Base-by-base conservation (phyloP, 345 rosid species). In the Euphorbia lathyris region DNA sequence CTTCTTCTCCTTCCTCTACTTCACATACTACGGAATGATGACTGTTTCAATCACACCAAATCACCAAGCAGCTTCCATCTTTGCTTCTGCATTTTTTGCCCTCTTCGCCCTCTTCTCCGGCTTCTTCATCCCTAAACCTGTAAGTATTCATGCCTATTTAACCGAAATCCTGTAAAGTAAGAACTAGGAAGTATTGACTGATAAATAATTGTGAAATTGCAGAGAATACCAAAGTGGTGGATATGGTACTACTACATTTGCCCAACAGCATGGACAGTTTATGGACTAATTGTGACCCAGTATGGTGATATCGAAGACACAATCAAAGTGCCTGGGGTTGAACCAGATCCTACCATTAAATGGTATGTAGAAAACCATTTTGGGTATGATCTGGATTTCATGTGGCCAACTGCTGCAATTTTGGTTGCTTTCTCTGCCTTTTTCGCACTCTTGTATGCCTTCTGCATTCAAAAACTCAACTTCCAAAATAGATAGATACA, bases 91-190 rank as follows among this genome's bases (percentile, higher is more conserved):
- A 66, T 19, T 62, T 40, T 80, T 72, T 52, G 27, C 83, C 0
- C 16, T 67, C 23, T 57, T 76, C 25, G 73, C 50, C 59, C 72
- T 80, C 7, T 80, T 76, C 73, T 73, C 83, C 0, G 80, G 83
- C 47, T 80, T 76, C 26, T 55, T 76, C 9, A 22, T 80, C 45
- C 83, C 83, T 1, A 72, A 58, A 66, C 77, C 74, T 32, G 78
- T 74, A 74, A 29, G 66, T 5, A 25, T 25, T 25, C n/a, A n/a
- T n/a, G n/a, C n/a, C n/a, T n/a, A n/a, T n/a, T n/a, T n/a, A n/a
- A n/a, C n/a, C n/a, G n/a, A n/a, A n/a, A n/a, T n/a, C n/a, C n/a
- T n/a, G n/a, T n/a, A n/a, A n/a, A n/a, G n/a, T n/a, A n/a, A n/a
- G 38, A 34, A 34, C 4, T 34, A 34, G 3, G 38, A 34, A 34